These are phyloP conservation scores for Graphilbum fragrans DNA, from an alignment of 2,329 filamentous ascomycete genomes.

Conservation along the genomic window DNA sequence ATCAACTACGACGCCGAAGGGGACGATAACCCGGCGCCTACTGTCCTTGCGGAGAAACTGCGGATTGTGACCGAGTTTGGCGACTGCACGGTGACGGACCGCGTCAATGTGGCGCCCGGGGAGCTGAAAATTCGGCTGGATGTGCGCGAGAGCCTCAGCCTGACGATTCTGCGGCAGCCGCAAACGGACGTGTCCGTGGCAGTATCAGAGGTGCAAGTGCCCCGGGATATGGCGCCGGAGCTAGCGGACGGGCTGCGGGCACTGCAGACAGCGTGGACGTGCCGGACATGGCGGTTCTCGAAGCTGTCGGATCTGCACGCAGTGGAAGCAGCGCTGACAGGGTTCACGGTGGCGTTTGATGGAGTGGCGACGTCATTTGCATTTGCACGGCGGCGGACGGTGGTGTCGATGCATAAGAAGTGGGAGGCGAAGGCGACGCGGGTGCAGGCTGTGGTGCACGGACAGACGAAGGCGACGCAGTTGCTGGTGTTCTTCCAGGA, in stretches of 20 bases:
- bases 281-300: slow-evolving; percentile 61
- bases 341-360: slow-evolving; percentile 65
- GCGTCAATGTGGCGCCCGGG: slow-evolving; percentile 69
- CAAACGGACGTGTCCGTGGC: slow-evolving; percentile 70
- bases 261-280: slow-evolving; percentile 45
- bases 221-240: slow-evolving; percentile 49
- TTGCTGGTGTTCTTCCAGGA: slow-evolving; percentile 80
- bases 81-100: slow-evolving; percentile 68
- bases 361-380: slow-evolving; percentile 61
- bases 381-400: slow-evolving; percentile 75
- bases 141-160: slow-evolving; percentile 44
- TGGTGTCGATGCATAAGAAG: slow-evolving; percentile 88
- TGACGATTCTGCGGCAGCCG: slow-evolving; percentile 58
- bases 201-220: slow-evolving; percentile 54
- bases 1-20: slow-evolving; percentile 59
- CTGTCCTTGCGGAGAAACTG: slow-evolving; percentile 64
- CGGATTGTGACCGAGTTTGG: slow-evolving; percentile 65
- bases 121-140: slow-evolving; percentile 57
- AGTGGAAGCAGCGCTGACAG: slow-evolving; percentile 70
- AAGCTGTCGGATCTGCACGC: slow-evolving; percentile 57
- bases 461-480: slow-evolving; percentile 58
- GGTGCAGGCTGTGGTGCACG: slow-evolving; percentile 64
- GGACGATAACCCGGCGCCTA: slow-evolving; percentile 45
- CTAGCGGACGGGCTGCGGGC: slow-evolving; percentile 52
- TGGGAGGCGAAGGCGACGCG: slow-evolving; percentile 77